Base-by-base conservation (phyloP, 1,139 yeast genomes). In the Kurtzmaniella quercitrusa region DNA sequence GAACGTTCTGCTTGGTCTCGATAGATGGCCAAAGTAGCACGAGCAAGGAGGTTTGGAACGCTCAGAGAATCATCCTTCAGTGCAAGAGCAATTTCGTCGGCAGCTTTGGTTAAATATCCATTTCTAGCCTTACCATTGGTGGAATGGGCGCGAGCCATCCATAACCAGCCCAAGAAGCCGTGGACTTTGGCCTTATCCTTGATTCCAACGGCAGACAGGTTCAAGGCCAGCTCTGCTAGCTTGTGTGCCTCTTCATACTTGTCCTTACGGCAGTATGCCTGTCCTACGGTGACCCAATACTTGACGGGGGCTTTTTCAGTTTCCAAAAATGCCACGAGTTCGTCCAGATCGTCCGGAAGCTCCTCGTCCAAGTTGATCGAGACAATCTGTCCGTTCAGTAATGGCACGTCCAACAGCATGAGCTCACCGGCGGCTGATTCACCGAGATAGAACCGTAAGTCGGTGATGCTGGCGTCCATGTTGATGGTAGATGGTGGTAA, bases 311-410 rank as follows among this genome's bases (percentile, higher is more conserved):
- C 84, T 46, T 77, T 78, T 64, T 90, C 97, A 50, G 86, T 88
- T 49, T 85, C 84, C 51, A 93, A 70, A 50, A 93, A 76, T 34
- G 79, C 77, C 52, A 86, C 82, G 53, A 93, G 73, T 57, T 93
- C 98, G 43, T 81, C 75, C 5, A 96, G 86, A 59, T 90, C 96
- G 18, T 87, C 96, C 1, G 96, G 95, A 48, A 91, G 70, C 58
- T 91, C 98, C 39, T 78, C 79, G 38, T 71, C 68, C 47, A 74
- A 75, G 63, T 80, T 86, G 50, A 86, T 79, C 46, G 81, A 75
- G 48, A 85, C 93, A 51, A 85, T 79, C 61, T 85, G 89, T 43
- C 84, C 87, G 50, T 76, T 82, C 52, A 77, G 75, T 57, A 85
- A 67, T 14, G 90, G 91, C 52, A 86, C 81, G 60, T 83, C 90